Percentiles rank a stretch among this genome's conserved stretches.
Evolutionary conservation across 169 alveolate genomes (phyloP).

Genomic region (Eimeria tenella): DNA sequence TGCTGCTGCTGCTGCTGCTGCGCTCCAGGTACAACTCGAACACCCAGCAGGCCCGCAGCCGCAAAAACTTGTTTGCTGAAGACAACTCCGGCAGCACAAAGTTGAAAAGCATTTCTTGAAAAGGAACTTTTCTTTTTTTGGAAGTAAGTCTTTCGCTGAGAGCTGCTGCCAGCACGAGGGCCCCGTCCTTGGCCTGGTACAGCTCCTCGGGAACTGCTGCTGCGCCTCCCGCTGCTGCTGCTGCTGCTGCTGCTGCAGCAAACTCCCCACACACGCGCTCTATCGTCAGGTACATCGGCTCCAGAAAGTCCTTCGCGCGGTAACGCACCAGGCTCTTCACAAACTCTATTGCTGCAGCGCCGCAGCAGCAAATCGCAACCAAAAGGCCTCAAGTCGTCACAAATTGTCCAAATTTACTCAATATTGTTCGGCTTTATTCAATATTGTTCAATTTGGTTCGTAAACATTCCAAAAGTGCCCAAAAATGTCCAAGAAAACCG

Average conservation of each 20-base stretch:
- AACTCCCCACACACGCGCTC: slow-evolving; percentile 56
- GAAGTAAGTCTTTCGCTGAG: slow-evolving; percentile 59
- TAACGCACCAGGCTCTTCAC: slow-evolving; percentile 24
- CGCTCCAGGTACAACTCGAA: slow-evolving; percentile 19
- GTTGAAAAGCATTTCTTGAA: slow-evolving; percentile 33
- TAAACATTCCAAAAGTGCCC: too few relatives aligned
- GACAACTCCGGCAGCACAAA: slow-evolving; percentile 60
- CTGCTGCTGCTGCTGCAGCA: neutral
- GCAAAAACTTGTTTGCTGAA: slow-evolving; percentile 44
- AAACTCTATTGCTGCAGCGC: slow-evolving; percentile 58
- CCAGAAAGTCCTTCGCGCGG: slow-evolving; percentile 41
- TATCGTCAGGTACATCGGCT: slow-evolving; percentile 53
- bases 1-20: neutral
- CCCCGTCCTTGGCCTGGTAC: slow-evolving; percentile 54
- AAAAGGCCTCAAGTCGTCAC: too few relatives aligned
- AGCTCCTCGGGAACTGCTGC: slow-evolving; percentile 3
- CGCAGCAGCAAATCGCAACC: neutral
- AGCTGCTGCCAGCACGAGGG: slow-evolving; percentile 50
- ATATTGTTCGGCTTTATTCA: too few relatives aligned
- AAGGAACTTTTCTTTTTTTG: slow-evolving; percentile 61
- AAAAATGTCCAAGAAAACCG: too few relatives aligned
- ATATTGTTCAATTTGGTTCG: too few relatives aligned
- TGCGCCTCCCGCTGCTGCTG: slow-evolving; percentile 67
- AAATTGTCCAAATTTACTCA: too few relatives aligned
- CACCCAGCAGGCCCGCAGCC: slow-evolving; percentile 73